phyloP scores from a whole-genome alignment of 345 rosid genomes.

The Toxicodendron radicans region DNA sequence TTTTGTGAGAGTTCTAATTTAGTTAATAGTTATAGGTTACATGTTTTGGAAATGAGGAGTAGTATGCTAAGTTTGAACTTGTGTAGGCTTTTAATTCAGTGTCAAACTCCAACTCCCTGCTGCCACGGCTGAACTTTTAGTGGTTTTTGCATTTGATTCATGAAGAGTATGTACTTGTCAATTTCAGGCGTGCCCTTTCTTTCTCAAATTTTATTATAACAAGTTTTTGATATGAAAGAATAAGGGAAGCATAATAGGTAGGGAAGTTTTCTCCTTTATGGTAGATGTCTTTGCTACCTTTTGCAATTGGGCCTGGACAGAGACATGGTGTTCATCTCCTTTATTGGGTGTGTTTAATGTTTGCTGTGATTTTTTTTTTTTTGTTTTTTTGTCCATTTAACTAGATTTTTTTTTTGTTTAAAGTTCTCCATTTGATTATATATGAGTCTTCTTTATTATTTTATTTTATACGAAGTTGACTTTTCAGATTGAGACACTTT shows the following conservation, averaged over 20 bases:
- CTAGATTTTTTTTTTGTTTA: not conserved
- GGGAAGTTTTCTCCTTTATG: not conserved
- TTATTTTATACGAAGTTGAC: not conserved
- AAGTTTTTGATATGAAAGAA: not conserved
- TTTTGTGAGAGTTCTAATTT: not conserved
- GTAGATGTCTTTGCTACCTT: not conserved
- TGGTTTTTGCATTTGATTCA: not conserved
- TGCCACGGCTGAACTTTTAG: not conserved
- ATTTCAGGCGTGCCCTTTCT: not conserved
- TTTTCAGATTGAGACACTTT: not conserved
- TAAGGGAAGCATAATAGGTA: not conserved
- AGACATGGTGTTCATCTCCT: not conserved
- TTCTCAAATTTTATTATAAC: not conserved
- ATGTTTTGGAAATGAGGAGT: not conserved
- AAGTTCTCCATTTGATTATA: conserved; percentile 1
- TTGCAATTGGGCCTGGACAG: not conserved
- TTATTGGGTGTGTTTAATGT: not conserved
- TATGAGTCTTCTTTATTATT: not conserved
- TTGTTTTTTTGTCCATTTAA: not conserved
- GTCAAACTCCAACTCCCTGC: not conserved
- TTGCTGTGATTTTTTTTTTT: not conserved
- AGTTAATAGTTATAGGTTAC: not conserved
- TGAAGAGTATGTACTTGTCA: not conserved
- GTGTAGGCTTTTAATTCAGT: not conserved
- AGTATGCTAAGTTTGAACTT: not conserved